Evolutionary conservation across 176 grass and related monocot genomes (phyloP).

Genomic region (Triticum dicoccoides): DNA sequence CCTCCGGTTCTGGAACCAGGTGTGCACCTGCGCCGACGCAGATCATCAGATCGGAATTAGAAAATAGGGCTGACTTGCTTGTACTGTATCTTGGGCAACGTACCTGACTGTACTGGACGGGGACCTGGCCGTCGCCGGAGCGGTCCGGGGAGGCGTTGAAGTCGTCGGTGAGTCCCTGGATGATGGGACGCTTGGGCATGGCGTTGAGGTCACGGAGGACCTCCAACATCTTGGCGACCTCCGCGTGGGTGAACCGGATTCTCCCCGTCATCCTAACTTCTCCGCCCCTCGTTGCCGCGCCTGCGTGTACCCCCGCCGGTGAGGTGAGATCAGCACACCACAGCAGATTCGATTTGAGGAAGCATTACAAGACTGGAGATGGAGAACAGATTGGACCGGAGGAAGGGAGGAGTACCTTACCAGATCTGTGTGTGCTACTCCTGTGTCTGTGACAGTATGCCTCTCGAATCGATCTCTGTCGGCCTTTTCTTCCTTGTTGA

Average conservation of each 20-base stretch:
- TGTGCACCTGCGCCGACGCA: conserved; percentile 68
- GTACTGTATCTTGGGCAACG: too few relatives aligned
- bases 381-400: too few relatives aligned
- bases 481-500: too few relatives aligned
- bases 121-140: conserved; percentile 58
- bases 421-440: too few relatives aligned
- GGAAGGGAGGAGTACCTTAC: too few relatives aligned
- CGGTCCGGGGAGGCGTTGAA: conserved; percentile 60
- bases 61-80: neutral
- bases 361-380: too few relatives aligned
- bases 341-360: too few relatives aligned
- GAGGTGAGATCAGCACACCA: neutral
- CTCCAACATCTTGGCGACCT: conserved; percentile 87
- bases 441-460: too few relatives aligned
- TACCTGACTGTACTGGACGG: conserved; percentile 90
- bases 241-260: conserved; percentile 72
- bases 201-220: conserved; percentile 61
- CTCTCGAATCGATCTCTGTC: too few relatives aligned
- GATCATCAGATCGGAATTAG: neutral
- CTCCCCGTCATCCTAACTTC: conserved; percentile 51
- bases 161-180: conserved; percentile 63
- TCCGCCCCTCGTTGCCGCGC: neutral
- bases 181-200: conserved; percentile 55
- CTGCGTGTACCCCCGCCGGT: too few relatives aligned
- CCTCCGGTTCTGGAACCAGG: conserved; percentile 97